Evolutionary conservation across 2,329 filamentous ascomycete genomes (phyloP).

Genomic region (Rutstroemia sydowiana): DNA sequence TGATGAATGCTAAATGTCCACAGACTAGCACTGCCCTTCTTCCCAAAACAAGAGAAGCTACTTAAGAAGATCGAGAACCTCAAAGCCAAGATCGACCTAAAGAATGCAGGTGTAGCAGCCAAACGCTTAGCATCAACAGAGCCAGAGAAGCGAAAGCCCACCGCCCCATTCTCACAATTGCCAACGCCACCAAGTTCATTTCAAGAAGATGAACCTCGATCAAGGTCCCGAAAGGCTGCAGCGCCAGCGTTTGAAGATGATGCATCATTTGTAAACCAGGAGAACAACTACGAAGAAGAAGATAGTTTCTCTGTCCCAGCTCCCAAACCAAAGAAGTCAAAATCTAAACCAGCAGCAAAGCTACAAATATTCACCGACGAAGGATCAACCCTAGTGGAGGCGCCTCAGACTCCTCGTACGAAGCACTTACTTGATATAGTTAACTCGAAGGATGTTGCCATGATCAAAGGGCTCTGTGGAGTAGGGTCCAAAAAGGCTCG

Average conservation of each 20-base stretch:
- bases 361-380: conserved; percentile 30
- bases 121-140: conserved; percentile 5
- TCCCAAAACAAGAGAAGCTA: conserved; percentile 77
- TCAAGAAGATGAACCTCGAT: conserved; percentile 22
- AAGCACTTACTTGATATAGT: conserved; percentile 60
- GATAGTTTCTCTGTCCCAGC: conserved; percentile 27
- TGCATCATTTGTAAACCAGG: conserved; percentile 29
- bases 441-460: conserved; percentile 61
- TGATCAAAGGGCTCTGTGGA: conserved; percentile 60
- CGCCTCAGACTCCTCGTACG: conserved; percentile 38
- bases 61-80: conserved; percentile 61
- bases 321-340: conserved; percentile 25
- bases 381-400: conserved; percentile 36
- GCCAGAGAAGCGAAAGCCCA: conserved; percentile 13
- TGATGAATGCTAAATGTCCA: background rate
- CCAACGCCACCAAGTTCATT: conserved; percentile 19
- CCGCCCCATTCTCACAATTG: conserved; percentile 21
- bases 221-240: conserved; percentile 17
- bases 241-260: conserved; percentile 28
- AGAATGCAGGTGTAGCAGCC: conserved; percentile 25
- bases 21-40: conserved; percentile 73
- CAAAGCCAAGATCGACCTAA: conserved; percentile 41
- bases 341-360: conserved; percentile 29
- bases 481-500: conserved; percentile 66
- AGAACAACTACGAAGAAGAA: conserved; percentile 35